Conservation (phyloP, 1,139 yeast species). For the Pichia sp. region DNA sequence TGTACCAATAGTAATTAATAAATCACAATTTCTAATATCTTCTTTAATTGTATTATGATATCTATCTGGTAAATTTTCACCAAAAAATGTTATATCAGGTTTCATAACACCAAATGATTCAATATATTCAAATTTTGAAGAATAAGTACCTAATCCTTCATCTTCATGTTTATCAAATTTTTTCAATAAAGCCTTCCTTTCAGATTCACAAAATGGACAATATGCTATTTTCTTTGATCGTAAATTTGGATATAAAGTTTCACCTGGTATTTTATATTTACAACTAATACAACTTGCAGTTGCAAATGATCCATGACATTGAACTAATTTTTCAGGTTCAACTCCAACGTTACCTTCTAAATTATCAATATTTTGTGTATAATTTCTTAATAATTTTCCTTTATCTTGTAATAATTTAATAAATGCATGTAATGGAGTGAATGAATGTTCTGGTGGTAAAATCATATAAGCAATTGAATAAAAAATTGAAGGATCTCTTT, state of each 20-base stretch:
- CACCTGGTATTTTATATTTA: constrained; percentile 61
- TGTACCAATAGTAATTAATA: constrained; percentile 84
- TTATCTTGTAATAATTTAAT: constrained; percentile 69
- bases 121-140: constrained; percentile 26
- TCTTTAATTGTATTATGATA: constrained; percentile 59
- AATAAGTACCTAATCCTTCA: constrained; percentile 24
- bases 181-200: constrained; percentile 32
- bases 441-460: constrained; percentile 69
- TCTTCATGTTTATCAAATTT: constrained; percentile 28
- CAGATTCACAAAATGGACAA: constrained; percentile 61
- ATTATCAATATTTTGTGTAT: constrained; percentile 94
- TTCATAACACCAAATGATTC: constrained; percentile 80
- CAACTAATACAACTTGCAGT: constrained; percentile 86
- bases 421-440: constrained; percentile 82
- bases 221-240: constrained; percentile 56
- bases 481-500: constrained; percentile 74
- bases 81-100: constrained; percentile 94
- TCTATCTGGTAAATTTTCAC: constrained; percentile 74
- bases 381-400: constrained; percentile 75
- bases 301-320: constrained; percentile 96
- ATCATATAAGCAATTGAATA: constrained; percentile 86
- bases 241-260: constrained; percentile 55
- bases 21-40: constrained; percentile 66
- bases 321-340: constrained; percentile 62
- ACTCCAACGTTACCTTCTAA: constrained; percentile 83